phyloP scores from a whole-genome alignment of 2,329 filamentous ascomycete species.

The Aspergillus ochraceoroseus region DNA sequence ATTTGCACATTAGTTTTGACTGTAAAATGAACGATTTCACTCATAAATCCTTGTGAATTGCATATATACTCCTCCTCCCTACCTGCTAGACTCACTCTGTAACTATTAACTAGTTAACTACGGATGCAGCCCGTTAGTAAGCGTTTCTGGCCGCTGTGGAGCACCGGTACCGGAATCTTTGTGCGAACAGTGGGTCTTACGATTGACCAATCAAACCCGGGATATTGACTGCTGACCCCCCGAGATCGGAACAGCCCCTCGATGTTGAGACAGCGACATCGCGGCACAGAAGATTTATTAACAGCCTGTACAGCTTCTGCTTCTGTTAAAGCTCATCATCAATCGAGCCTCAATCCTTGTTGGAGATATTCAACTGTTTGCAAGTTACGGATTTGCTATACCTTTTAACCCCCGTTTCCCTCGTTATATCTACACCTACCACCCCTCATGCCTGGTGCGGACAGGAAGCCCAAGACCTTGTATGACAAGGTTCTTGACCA shows the following conservation, averaged over 20 bases:
- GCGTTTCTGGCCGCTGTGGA: constrained; percentile 16
- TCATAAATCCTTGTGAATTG: too few relatives aligned
- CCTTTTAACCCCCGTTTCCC: too few relatives aligned
- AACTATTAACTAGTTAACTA: too few relatives aligned
- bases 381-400: too few relatives aligned
- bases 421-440: constrained; percentile 1
- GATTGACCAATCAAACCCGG: constrained; percentile 25
- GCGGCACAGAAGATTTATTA: constrained; percentile 24
- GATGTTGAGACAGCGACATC: constrained; percentile 33
- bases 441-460: constrained; percentile 67
- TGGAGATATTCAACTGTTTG: constrained; percentile 7
- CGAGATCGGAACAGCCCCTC: constrained; percentile 38
- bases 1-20: too few relatives aligned
- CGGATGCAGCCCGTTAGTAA: too few relatives aligned
- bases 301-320: constrained; percentile 18
- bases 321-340: constrained; percentile 1
- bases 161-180: constrained; percentile 11
- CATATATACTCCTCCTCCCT: too few relatives aligned
- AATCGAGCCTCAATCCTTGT: not conserved
- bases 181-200: constrained; percentile 4
- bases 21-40: not conserved
- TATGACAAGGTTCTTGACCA: constrained; percentile 97
- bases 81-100: too few relatives aligned
- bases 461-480: constrained; percentile 70
- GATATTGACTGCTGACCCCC: constrained; percentile 34